These are phyloP conservation scores for Blakeslea trispora DNA, from an alignment of 371 early-diverging fungal species.

Conservation along the genomic window DNA sequence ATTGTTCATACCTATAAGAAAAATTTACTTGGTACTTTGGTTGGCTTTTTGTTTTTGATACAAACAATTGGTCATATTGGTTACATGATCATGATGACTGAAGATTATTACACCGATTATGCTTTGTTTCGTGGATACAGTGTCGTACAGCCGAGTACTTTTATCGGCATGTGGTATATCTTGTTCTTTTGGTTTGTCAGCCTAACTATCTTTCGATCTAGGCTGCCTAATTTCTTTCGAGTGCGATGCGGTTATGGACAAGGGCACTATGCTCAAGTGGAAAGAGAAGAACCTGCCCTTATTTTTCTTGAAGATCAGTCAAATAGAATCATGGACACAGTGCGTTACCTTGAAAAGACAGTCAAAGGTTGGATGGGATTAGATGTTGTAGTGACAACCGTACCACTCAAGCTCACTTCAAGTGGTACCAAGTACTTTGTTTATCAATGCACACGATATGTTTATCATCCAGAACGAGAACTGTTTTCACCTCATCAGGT, in stretches of 20 bases:
- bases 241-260: slow-evolving; percentile 53
- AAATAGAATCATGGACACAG: slow-evolving; percentile 9
- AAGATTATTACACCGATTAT: slow-evolving; percentile 45
- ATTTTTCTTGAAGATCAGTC: slow-evolving; percentile 22
- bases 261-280: slow-evolving; percentile 68
- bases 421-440: slow-evolving; percentile 65
- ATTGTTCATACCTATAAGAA: slow-evolving; percentile 44
- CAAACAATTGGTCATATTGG: slow-evolving; percentile 48
- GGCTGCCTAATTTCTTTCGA: slow-evolving; percentile 68
- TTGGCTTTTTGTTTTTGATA: slow-evolving; percentile 23
- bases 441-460: slow-evolving; percentile 78
- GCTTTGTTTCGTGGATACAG: slow-evolving; percentile 34
- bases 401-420: slow-evolving; percentile 48
- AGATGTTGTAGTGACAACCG: slow-evolving; percentile 44
- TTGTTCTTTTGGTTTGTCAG: slow-evolving; percentile 64
- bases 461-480: slow-evolving; percentile 19
- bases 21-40: slow-evolving; percentile 31
- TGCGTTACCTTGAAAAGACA: slow-evolving; percentile 25
- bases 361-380: slow-evolving; percentile 30
- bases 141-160: slow-evolving; percentile 42
- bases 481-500: slow-evolving; percentile 62
- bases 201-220: slow-evolving; percentile 45
- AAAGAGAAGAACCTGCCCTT: slow-evolving; percentile 48
- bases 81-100: slow-evolving; percentile 39
- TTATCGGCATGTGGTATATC: slow-evolving; percentile 67